A percentile compares a stretch with the other conserved stretches of the same genome.
Evolutionary conservation across 352 stramenopile species (phyloP).

Genomic region (Bremia lactucae): DNA sequence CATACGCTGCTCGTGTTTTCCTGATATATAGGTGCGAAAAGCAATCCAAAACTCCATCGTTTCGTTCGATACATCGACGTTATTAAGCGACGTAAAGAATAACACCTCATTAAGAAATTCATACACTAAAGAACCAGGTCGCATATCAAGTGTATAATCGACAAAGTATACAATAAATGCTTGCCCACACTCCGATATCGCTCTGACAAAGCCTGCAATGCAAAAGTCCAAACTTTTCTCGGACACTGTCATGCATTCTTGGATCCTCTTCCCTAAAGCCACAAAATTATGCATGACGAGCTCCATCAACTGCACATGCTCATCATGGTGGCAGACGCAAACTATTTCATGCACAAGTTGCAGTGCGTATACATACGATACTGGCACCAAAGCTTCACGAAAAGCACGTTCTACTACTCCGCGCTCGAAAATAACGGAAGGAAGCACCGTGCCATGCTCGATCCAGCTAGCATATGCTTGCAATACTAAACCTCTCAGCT

Average conservation of each 20-base stretch:
- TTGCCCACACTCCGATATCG: conserved; percentile 66
- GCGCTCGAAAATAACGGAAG: conserved; percentile 45
- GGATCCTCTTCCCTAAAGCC: conserved; percentile 46
- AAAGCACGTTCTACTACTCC: conserved; percentile 54
- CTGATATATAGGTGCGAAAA: conserved; percentile 61
- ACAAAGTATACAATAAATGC: conserved; percentile 73
- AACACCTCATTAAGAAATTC: conserved; percentile 65
- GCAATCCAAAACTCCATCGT: conserved; percentile 82
- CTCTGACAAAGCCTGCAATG: conserved; percentile 35
- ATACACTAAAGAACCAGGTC: conserved; percentile 55
- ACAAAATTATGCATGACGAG: conserved; percentile 73
- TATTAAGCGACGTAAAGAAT: conserved; percentile 51
- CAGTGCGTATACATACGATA: conserved; percentile 36
- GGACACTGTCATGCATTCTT: conserved; percentile 19
- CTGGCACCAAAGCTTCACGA: conserved; percentile 29
- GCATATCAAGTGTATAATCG: conserved; percentile 53
- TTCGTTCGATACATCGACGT: conserved; percentile 61
- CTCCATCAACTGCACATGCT: conserved; percentile 63
- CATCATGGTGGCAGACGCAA: conserved; percentile 37
- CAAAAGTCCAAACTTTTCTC: conserved; percentile 31
- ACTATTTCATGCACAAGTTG: conserved; percentile 62
- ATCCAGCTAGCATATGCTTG: conserved; percentile 67
- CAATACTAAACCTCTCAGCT: conserved; percentile 39
- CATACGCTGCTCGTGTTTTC: conserved; percentile 68
- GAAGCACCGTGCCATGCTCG: conserved; percentile 49